phyloP scores from a whole-genome alignment of 768 basidiomycete species.

The Boletus subparvulus region DNA sequence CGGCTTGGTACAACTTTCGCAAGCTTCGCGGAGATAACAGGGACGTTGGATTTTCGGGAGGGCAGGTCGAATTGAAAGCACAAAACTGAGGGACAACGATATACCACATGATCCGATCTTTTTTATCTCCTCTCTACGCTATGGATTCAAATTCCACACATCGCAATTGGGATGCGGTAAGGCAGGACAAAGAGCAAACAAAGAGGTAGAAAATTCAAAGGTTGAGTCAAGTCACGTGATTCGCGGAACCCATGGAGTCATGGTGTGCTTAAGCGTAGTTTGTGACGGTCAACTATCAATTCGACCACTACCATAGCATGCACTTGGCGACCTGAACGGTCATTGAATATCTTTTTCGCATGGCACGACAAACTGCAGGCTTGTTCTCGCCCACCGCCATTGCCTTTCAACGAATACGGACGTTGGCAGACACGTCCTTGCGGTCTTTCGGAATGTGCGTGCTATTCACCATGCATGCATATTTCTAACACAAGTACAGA shows the following conservation, averaged over 20 bases:
- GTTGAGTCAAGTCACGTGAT: constrained; percentile 18
- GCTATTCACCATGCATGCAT: neutral
- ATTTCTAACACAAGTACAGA: constrained; percentile 38
- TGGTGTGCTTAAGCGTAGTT: neutral
- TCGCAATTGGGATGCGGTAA: neutral
- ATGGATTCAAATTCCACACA: constrained; percentile 4
- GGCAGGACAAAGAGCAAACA: too few species aligned
- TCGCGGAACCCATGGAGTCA: neutral
- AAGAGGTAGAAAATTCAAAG: neutral
- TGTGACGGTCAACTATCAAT: neutral
- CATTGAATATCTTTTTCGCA: constrained; percentile 13
- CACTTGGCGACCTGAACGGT: constrained; percentile 10
- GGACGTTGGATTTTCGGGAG: neutral
- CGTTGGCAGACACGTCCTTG: constrained; percentile 50
- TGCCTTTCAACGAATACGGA: constrained; percentile 37
- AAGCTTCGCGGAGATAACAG: constrained; percentile 35
- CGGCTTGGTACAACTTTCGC: constrained; percentile 38
- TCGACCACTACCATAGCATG: constrained; percentile 16
- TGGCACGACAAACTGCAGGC: constrained; percentile 22
- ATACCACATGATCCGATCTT: constrained; percentile 21
- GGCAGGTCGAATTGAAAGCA: neutral
- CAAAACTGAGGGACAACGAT: constrained; percentile 1
- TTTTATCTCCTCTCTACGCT: constrained; percentile 7
- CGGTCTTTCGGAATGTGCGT: constrained; percentile 80
- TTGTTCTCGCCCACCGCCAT: constrained; percentile 18